phyloP scores from a whole-genome alignment of 495 filamentous ascomycete species.

The Stereocaulon alpinum region DNA sequence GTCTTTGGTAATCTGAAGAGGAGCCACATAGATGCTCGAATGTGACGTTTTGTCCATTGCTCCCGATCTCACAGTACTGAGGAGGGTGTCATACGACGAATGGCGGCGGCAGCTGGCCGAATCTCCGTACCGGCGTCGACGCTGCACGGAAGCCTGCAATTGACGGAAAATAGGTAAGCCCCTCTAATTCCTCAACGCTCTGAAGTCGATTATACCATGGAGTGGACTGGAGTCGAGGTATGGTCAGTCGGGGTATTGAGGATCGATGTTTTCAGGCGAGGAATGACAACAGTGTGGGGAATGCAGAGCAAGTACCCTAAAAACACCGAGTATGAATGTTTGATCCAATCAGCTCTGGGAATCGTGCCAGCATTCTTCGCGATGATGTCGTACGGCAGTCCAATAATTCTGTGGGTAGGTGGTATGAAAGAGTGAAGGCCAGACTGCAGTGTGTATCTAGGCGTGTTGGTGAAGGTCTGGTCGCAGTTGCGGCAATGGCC shows the following conservation, averaged over 20 bases:
- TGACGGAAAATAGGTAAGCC: constrained; percentile 5
- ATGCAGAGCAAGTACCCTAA: constrained; percentile 5
- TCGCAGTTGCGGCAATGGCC: no score
- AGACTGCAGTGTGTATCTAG: no score
- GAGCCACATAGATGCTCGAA: constrained; percentile 60
- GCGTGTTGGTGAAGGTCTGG: no score
- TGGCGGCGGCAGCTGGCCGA: not conserved
- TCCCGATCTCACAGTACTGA: not conserved
- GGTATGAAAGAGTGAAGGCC: no score
- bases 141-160: constrained; percentile 4
- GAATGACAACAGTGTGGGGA: constrained; percentile 12
- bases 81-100: not conserved
- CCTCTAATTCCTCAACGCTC: constrained; percentile 6
- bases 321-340: not conserved
- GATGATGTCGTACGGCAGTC: not conserved
- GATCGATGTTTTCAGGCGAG: constrained; percentile 8
- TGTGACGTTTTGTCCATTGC: constrained; percentile 37
- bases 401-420: no score
- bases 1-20: constrained; percentile 59
- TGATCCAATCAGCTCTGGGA: not conserved
- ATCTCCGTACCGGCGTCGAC: not conserved
- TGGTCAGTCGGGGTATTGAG: not conserved
- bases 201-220: constrained; percentile 6
- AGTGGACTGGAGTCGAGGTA: constrained; percentile 2
- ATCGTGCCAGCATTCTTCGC: constrained; percentile 3